Evolutionary conservation across 495 filamentous ascomycete genomes (phyloP).

Genomic region (Penicillium desertorum): DNA sequence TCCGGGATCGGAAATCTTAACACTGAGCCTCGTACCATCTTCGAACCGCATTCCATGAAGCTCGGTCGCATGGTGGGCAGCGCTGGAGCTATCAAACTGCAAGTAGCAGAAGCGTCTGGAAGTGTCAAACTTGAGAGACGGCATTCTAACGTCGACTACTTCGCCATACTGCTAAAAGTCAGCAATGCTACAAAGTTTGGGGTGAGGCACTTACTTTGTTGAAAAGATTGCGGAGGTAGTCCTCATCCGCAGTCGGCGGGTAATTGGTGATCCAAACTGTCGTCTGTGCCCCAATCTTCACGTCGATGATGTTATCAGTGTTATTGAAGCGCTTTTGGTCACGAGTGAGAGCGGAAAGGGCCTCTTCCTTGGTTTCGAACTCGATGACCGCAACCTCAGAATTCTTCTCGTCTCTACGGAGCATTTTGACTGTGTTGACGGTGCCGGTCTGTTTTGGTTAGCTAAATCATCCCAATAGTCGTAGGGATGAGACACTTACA

Average conservation of each 20-base stretch:
- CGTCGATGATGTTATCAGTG: constrained; percentile 56
- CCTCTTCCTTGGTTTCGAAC: constrained; percentile 77
- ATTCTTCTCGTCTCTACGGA: constrained; percentile 53
- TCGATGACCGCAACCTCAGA: constrained; percentile 78
- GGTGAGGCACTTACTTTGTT: constrained; percentile 43
- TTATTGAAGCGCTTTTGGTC: constrained; percentile 74
- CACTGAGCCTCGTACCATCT: constrained; percentile 63
- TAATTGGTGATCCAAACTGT: constrained; percentile 92
- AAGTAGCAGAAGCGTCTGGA: constrained; percentile 92
- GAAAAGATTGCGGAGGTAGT: constrained; percentile 75
- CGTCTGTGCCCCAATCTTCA: constrained; percentile 68
- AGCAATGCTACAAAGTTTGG: constrained; percentile 1
- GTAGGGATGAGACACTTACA: constrained; percentile 38
- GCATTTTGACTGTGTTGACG: constrained; percentile 70
- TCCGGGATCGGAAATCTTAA: constrained; percentile 79
- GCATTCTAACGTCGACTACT: constrained; percentile 82
- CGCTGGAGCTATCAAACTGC: constrained; percentile 67
- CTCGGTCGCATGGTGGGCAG: constrained; percentile 64
- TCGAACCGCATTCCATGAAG: constrained; percentile 69
- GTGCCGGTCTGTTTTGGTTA: constrained; percentile 60
- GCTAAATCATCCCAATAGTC: constrained; percentile 7
- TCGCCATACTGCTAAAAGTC: constrained; percentile 62
- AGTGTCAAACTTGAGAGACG: constrained; percentile 83
- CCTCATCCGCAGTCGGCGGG: constrained; percentile 79
- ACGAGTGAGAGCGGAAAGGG: constrained; percentile 72